Evolutionary conservation across 2,329 filamentous ascomycete species (phyloP).

Genomic region (Fusarium ramigenum): DNA sequence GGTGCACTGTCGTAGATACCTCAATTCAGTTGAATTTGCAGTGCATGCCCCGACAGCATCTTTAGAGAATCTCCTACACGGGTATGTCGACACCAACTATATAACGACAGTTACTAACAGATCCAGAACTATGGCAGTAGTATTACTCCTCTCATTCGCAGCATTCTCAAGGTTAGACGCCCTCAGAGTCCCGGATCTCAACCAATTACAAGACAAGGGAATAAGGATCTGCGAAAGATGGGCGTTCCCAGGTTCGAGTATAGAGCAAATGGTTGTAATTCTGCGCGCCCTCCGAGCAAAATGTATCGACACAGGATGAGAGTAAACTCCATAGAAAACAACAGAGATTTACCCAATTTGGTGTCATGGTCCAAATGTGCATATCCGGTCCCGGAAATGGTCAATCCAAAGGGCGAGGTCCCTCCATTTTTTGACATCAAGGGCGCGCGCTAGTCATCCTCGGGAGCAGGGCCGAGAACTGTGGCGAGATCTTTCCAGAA

Average conservation of each 20-base stretch:
- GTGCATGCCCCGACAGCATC: constrained; percentile 16
- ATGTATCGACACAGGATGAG: constrained; percentile 29
- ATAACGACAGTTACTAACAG: not conserved
- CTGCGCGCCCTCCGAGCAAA: constrained; percentile 30
- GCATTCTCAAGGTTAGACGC: constrained; percentile 25
- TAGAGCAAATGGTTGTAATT: constrained; percentile 37
- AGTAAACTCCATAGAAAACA: accelerated
- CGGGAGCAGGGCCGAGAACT: not conserved
- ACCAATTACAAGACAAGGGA: constrained; percentile 30
- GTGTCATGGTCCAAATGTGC: not conserved
- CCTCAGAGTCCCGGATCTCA: constrained; percentile 26
- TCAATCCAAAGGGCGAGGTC: not conserved
- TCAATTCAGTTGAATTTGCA: constrained; percentile 26
- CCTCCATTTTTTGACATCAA: constrained; percentile 12
- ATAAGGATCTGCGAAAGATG: constrained; percentile 33
- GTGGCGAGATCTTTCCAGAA: constrained; percentile 10
- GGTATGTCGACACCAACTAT: not conserved
- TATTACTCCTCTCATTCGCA: constrained; percentile 26
- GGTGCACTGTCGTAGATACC: constrained; percentile 24
- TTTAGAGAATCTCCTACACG: constrained; percentile 29
- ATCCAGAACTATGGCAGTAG: constrained; percentile 28
- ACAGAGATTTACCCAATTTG: accelerated
- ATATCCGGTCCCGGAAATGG: not conserved
- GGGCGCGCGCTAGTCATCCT: constrained; percentile 13
- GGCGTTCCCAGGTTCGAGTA: constrained; percentile 33